Conservation (phyloP, 495 filamentous ascomycete genomes). For the Niebla homalea region DNA sequence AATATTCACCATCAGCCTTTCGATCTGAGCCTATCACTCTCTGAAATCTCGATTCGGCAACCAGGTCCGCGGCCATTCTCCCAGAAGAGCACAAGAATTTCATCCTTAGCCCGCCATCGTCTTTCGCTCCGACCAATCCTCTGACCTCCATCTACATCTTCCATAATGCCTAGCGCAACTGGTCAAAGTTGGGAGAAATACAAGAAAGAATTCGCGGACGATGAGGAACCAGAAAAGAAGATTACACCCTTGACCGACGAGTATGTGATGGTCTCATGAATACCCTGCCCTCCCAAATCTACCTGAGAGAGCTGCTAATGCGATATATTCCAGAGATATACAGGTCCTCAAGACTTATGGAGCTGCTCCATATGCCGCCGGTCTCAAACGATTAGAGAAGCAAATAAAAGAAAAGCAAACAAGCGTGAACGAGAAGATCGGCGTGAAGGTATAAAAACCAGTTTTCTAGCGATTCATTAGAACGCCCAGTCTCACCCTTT, state of each 20-base stretch:
- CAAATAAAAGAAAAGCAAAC: conserved; percentile 96
- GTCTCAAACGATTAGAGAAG: conserved; percentile 89
- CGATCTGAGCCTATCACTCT: too few species aligned
- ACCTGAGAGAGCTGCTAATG: conserved; percentile 1
- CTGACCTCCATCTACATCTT: conserved; percentile 6
- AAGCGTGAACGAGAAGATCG: conserved; percentile 97
- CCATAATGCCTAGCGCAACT: conserved; percentile 74
- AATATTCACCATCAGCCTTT: too few species aligned
- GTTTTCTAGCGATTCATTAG: conserved; percentile 10
- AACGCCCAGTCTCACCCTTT: conserved; percentile 16
- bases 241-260: conserved; percentile 92
- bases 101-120: conserved; percentile 18
- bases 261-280: conserved; percentile 39
- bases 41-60: neutral
- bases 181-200: conserved; percentile 97
- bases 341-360: conserved; percentile 99
- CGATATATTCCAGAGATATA: conserved; percentile 59
- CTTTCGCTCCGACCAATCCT: conserved; percentile 24
- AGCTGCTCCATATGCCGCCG: conserved; percentile 84
- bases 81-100: neutral
- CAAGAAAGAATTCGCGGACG: conserved; percentile 87
- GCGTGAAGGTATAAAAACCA: conserved; percentile 17
- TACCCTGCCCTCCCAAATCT: neutral
- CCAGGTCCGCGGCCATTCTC: neutral
- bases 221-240: conserved; percentile 98